phyloP scores from a whole-genome alignment of 371 early-diverging fungal species.

The Apophysomyces trapeziformis region DNA sequence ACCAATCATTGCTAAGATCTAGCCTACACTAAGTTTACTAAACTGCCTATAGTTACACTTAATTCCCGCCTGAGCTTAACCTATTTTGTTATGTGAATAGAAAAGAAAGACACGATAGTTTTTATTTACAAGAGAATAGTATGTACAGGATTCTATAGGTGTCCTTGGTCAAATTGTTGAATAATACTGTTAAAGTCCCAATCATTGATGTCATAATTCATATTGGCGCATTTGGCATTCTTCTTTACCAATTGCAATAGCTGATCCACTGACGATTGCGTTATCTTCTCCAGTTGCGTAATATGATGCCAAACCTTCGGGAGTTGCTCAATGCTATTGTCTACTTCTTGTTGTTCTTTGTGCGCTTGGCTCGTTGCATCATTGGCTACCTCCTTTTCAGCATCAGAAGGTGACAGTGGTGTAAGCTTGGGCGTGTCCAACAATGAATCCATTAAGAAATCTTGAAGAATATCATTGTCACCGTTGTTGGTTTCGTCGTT shows the following conservation, averaged over 20 bases:
- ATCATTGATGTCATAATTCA: conserved; percentile 21
- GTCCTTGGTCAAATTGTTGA: conserved; percentile 21
- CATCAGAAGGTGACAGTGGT: conserved; percentile 9
- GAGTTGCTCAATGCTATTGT: neutral
- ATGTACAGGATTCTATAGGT: conserved; percentile 20
- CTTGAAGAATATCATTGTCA: neutral
- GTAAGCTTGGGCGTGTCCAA: conserved; percentile 1
- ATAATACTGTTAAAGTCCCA: conserved; percentile 34
- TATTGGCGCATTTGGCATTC: conserved; percentile 8
- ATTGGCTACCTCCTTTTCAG: neutral
- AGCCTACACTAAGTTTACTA: conserved; percentile 1
- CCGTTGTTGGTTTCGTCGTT: no score
- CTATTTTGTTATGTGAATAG: neutral
- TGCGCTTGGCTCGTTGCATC: neutral
- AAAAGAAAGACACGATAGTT: neutral
- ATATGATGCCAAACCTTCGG: conserved; percentile 13
- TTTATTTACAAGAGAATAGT: neutral
- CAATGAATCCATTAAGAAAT: conserved; percentile 9
- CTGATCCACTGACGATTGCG: conserved; percentile 21
- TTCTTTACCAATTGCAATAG: conserved; percentile 16
- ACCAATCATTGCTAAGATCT: neutral
- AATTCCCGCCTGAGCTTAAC: neutral
- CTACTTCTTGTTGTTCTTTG: neutral
- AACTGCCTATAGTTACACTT: conserved; percentile 1
- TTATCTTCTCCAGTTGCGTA: conserved; percentile 11